Percentiles rank a stretch among this genome's conserved stretches.
Conservation (phyloP, 257 asterid genomes). For the Salvia splendens region DNA sequence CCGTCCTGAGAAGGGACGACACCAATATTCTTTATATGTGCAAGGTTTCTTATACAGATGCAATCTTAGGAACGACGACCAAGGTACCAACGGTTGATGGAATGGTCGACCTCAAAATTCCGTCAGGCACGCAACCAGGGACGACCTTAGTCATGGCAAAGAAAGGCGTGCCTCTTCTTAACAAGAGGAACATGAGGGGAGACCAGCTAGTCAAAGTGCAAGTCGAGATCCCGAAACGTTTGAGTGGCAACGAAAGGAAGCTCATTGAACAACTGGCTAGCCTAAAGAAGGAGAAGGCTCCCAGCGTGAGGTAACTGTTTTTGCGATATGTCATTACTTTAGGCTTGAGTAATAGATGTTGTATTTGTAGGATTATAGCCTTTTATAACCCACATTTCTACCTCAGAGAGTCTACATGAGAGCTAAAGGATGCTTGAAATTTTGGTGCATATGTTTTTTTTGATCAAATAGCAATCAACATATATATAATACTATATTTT, state of each 20-base stretch:
- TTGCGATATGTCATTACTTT: not conserved
- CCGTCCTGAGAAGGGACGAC: constrained; percentile 79
- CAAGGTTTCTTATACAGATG: constrained; percentile 85
- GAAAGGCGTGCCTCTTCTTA: constrained; percentile 81
- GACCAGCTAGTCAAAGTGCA: constrained; percentile 97
- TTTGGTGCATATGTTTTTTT: constrained; percentile 25
- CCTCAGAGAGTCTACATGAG: constrained; percentile 7
- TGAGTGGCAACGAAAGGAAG: constrained; percentile 85
- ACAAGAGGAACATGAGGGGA: constrained; percentile 80
- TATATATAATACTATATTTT: not conserved
- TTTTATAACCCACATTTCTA: not conserved
- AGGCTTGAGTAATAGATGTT: not conserved
- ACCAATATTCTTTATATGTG: constrained; percentile 83
- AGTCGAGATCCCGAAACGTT: constrained; percentile 93
- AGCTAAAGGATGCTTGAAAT: constrained; percentile 29
- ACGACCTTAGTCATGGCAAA: constrained; percentile 95
- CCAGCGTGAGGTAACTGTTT: constrained; percentile 44
- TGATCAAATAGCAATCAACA: no score
- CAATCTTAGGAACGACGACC: constrained; percentile 76
- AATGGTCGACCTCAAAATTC: constrained; percentile 81
- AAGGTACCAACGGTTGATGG: constrained; percentile 98
- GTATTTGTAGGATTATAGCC: constrained; percentile 20
- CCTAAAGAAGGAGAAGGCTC: constrained; percentile 74
- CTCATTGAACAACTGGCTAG: constrained; percentile 82
- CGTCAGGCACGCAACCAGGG: constrained; percentile 92